Evolutionary conservation across 208 protist species (phyloP).

Genomic region (Novymonas esmeraldas): DNA sequence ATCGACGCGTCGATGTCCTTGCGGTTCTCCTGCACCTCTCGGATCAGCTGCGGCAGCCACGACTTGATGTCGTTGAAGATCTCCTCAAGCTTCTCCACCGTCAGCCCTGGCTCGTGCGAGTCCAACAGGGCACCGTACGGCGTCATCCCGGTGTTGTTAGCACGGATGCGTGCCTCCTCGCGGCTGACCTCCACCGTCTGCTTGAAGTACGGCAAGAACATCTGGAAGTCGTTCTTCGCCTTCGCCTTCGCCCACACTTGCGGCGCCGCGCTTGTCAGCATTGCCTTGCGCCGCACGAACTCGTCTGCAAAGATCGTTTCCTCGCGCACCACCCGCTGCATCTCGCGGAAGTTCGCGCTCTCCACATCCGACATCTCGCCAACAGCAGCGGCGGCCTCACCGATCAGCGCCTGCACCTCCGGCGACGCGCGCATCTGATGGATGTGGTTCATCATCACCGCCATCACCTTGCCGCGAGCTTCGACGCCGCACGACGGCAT

Average conservation of each 20-base stretch:
- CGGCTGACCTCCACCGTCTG: slow-evolving; percentile 58
- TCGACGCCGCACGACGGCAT: slow-evolving; percentile 74
- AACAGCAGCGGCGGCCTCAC: slow-evolving; percentile 25
- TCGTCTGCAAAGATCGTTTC: slow-evolving; percentile 45
- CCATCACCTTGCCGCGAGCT: slow-evolving; percentile 58
- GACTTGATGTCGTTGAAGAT: slow-evolving; percentile 72
- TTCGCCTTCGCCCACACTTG: slow-evolving; percentile 50
- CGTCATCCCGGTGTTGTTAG: slow-evolving; percentile 32
- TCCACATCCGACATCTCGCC: slow-evolving; percentile 46
- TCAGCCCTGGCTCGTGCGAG: slow-evolving; percentile 69
- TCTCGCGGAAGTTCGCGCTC: slow-evolving; percentile 68
- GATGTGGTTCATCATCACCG: slow-evolving; percentile 40
- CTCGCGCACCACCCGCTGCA: slow-evolving; percentile 38
- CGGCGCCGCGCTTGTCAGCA: slow-evolving; percentile 46
- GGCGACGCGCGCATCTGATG: slow-evolving; percentile 54
- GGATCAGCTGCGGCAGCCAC: slow-evolving; percentile 68
- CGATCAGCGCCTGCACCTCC: slow-evolving; percentile 30
- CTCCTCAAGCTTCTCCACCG: slow-evolving; percentile 45
- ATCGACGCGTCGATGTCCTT: slow-evolving; percentile 30
- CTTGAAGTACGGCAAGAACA: slow-evolving; percentile 62
- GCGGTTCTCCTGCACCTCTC: slow-evolving; percentile 56
- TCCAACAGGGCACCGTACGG: slow-evolving; percentile 74
- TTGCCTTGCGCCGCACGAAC: slow-evolving; percentile 52
- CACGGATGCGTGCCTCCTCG: slow-evolving; percentile 55
- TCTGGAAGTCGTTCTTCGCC: slow-evolving; percentile 57